Evolutionary conservation across 805 yeast genomes (phyloP).

Genomic region (Yarrowia phangngaensis): DNA sequence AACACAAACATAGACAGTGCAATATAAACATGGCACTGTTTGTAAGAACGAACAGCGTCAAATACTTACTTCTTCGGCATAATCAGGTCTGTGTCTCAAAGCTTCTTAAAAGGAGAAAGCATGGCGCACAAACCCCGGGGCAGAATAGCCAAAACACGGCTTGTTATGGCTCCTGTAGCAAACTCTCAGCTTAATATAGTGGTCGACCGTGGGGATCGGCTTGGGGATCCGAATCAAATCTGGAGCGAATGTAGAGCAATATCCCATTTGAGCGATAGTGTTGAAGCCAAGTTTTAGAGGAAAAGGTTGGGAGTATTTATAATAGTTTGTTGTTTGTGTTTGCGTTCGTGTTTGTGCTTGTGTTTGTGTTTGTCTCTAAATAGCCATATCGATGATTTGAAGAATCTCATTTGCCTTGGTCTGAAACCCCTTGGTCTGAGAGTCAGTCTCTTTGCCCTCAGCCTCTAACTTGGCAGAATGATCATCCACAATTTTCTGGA

Average conservation of each 20-base stretch:
- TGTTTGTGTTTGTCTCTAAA: not conserved
- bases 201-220: conserved; percentile 23
- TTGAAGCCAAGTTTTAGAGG: too few species aligned
- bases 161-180: conserved; percentile 10
- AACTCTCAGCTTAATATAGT: conserved; percentile 4
- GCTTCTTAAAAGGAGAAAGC: not conserved
- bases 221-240: conserved; percentile 11
- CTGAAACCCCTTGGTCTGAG: conserved; percentile 17
- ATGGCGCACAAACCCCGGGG: not conserved
- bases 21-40: too few species aligned
- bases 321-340: too few species aligned
- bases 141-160: conserved; percentile 7
- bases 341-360: too few species aligned
- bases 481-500: conserved; percentile 30
- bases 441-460: conserved; percentile 14
- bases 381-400: conserved; percentile 9
- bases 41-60: too few species aligned
- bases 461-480: conserved; percentile 20
- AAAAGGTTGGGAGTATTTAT: too few species aligned
- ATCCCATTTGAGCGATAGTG: conserved; percentile 5
- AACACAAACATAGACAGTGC: too few species aligned
- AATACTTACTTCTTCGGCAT: too few species aligned
- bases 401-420: conserved; percentile 24
- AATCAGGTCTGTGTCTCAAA: too few species aligned
- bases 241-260: not conserved